Percentiles rank a stretch among this genome's conserved stretches.
Evolutionary conservation across 345 rosid genomes (phyloP).

Genomic region (Odontarrhena argentea): DNA sequence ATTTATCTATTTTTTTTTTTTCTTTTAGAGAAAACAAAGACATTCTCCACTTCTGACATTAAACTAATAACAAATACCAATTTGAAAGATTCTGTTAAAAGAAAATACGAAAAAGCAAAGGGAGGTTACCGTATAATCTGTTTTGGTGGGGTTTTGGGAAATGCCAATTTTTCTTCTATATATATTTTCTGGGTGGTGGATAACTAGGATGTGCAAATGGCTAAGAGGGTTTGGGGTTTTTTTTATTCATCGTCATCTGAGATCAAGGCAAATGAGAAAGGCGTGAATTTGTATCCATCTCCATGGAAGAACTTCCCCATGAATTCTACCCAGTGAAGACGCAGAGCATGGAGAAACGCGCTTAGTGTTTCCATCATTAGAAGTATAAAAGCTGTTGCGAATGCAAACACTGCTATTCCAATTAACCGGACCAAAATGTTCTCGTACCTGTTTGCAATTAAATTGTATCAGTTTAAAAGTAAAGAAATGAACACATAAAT

Average conservation of each 20-base stretch:
- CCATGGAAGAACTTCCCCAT: conserved; percentile 90
- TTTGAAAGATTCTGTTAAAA: conserved; percentile 3
- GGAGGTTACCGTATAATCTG: conserved; percentile 37
- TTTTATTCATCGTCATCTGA: conserved; percentile 65
- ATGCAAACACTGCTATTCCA: conserved; percentile 86
- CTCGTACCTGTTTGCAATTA: conserved; percentile 63
- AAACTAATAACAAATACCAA: conserved; percentile 31
- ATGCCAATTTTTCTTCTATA: conserved; percentile 31
- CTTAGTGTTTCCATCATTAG: conserved; percentile 98
- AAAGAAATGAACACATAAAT: not conserved
- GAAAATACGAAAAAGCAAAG: conserved; percentile 7
- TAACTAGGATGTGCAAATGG: conserved; percentile 33
- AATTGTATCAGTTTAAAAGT: not conserved
- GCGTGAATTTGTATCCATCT: conserved; percentile 93
- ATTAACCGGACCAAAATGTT: conserved; percentile 66
- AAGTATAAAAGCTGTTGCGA: conserved; percentile 90
- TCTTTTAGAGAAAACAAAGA: conserved; percentile 26
- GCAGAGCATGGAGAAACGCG: conserved; percentile 93
- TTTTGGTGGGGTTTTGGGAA: conserved; percentile 8
- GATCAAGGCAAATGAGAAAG: conserved; percentile 74
- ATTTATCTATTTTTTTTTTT: conserved; percentile 27
- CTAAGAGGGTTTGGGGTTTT: conserved; percentile 3
- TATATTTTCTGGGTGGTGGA: conserved; percentile 1
- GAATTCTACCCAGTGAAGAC: conserved; percentile 98
- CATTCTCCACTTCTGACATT: conserved; percentile 30